Base-by-base conservation (phyloP, 306 rosid species). In the Gleditsia sinensis region DNA sequence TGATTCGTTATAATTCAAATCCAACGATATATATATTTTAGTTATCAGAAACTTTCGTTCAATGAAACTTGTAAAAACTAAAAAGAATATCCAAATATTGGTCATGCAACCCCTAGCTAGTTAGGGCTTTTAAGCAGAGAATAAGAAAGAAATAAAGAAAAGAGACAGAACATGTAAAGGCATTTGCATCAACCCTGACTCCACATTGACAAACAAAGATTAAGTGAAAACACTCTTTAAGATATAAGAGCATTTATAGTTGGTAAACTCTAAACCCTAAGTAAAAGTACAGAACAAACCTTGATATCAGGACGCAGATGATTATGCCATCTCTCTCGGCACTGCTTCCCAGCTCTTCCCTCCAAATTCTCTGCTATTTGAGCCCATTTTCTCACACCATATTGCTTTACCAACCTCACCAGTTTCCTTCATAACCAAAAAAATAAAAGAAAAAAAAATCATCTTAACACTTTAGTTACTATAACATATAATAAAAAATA, bases 271-370 rank as follows among this genome's bases (percentile, higher is more conserved):
- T n/a, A n/a, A n/a, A n/a, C n/a, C n/a, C n/a, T n/a, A n/a, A n/a
- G n/a, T n/a, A n/a, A n/a, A n/a, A n/a, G n/a, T n/a, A n/a, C 2
- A 17, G 10, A n/a, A 63, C 46, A 39, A 17, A 94, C 99, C 96
- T 94, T 92, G 48, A 94, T 94, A 81, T 92, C 92, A 17, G 97
- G 97, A n/a, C 96, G 86, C 24, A 94, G 81, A 80, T 94, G 99
- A 84, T 94, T 94, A 32, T 90, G 92, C 98, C 98, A 94, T 85
- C 97, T 88, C 81, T 94, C 98, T 9, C 98, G 30, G 72, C 98
- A 94, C 76, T 94, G 99, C 74, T 94, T 91, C 1, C 99, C 99
- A 8, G 88, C 95, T 79, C 99, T 87, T 39, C 95, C 95, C 19
- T 66, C 86, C 81, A 94, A 73, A 19, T 82, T 86, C 66, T 90